A percentile compares a stretch with the other conserved stretches of the same genome.
phyloP scores from a whole-genome alignment of 257 asterid species.

The Linaria vulgaris region DNA sequence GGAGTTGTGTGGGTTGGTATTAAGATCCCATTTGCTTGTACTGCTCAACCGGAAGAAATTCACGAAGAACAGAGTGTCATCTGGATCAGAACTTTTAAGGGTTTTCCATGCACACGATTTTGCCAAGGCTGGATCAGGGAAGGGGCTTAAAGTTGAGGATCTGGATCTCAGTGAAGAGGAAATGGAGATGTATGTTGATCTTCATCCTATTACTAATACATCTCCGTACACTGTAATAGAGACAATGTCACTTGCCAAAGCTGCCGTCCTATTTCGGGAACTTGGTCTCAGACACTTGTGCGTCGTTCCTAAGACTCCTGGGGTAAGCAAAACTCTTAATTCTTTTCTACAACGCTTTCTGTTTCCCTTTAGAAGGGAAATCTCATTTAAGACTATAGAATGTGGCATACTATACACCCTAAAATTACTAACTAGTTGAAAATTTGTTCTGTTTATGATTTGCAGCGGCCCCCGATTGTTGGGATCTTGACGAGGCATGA shows the following conservation, averaged over 20 bases:
- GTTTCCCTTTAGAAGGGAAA: too few relatives aligned
- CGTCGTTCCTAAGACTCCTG: constrained; percentile 80
- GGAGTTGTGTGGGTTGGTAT: constrained; percentile 76
- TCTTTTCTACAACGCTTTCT: constrained; percentile 2
- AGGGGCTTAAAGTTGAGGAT: constrained; percentile 85
- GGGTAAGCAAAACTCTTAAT: constrained; percentile 41
- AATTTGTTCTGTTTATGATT: constrained; percentile 18
- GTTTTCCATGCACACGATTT: constrained; percentile 71
- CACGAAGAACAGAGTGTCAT: constrained; percentile 42
- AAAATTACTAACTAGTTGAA: constrained; percentile 6
- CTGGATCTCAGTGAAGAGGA: constrained; percentile 64
- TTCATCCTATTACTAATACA: constrained; percentile 83
- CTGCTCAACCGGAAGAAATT: constrained; percentile 64
- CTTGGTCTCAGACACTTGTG: constrained; percentile 93
- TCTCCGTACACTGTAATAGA: constrained; percentile 95
- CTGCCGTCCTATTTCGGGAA: constrained; percentile 78
- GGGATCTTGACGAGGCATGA: constrained; percentile 84
- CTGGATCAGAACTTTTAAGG: constrained; percentile 47
- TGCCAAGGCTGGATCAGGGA: constrained; percentile 90
- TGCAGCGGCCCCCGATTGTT: constrained; percentile 73
- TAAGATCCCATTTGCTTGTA: constrained; percentile 87
- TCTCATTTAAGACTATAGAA: too few relatives aligned
- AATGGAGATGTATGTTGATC: constrained; percentile 92
- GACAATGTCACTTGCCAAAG: constrained; percentile 96
- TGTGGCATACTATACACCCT: too few relatives aligned